Conservation (phyloP, 139 green algal species). For the Bryopsis sp. region DNA sequence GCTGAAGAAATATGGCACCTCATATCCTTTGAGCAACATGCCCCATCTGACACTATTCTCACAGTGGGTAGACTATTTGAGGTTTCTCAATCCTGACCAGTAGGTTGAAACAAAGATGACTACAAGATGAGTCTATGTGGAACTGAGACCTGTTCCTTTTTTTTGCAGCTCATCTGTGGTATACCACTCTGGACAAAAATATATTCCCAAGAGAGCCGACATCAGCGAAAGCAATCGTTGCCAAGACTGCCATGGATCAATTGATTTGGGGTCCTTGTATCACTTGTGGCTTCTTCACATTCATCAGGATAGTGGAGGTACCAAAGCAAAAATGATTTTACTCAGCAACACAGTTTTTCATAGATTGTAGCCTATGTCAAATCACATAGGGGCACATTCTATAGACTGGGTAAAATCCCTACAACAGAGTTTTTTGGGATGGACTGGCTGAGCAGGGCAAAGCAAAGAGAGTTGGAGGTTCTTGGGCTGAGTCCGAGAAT, state of each 20-base stretch:
- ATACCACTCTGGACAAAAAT: constrained; percentile 18
- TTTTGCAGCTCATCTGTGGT: constrained; percentile 20
- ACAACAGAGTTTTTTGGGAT: no score
- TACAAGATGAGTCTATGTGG: background rate
- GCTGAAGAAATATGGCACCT: no score
- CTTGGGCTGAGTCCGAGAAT: background rate
- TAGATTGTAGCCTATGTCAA: background rate
- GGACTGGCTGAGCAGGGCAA: background rate
- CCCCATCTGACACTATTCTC: no score
- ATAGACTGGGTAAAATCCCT: no score
- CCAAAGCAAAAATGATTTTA: background rate
- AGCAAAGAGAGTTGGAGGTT: background rate
- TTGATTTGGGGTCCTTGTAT: constrained; percentile 17
- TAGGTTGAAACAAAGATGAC: no score
- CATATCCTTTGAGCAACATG: no score
- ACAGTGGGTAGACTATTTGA: no score
- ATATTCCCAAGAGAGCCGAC: constrained; percentile 14
- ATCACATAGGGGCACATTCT: no score
- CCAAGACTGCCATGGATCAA: constrained; percentile 20
- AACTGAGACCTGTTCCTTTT: background rate
- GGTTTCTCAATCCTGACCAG: no score
- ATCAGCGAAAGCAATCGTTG: constrained; percentile 13
- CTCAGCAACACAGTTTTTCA: background rate
- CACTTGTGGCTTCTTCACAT: constrained; percentile 20
- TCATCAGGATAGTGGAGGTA: constrained; percentile 6